These are phyloP conservation scores for Cardamine resedifolia DNA, from an alignment of 345 rosid genomes.

Conservation along the genomic window DNA sequence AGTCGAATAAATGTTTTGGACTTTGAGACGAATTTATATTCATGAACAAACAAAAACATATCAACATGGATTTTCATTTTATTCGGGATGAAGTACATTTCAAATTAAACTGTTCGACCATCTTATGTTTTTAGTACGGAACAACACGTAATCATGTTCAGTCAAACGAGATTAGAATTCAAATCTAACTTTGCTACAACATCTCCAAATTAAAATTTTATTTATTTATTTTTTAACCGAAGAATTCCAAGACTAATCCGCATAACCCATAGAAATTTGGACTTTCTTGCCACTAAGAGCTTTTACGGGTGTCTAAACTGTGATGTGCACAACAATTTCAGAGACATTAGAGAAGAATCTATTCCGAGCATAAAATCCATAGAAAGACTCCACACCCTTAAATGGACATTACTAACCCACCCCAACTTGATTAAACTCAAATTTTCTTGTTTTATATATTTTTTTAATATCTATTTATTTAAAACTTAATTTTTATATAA, in stretches of 20 bases:
- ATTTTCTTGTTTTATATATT: too few species aligned
- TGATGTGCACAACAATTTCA: too few species aligned
- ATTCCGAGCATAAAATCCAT: not conserved
- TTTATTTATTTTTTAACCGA: not conserved
- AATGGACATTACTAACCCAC: not conserved
- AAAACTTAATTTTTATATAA: too few species aligned
- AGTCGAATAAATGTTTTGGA: not conserved
- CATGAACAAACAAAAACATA: not conserved
- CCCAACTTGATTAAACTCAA: not conserved
- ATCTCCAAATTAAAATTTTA: too few species aligned
- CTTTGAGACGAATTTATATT: not conserved
- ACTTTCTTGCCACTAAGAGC: not conserved
- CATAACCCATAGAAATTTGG: not conserved
- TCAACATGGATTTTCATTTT: not conserved
- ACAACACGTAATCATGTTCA: not conserved
- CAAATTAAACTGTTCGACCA: not conserved
- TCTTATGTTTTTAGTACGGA: not conserved
- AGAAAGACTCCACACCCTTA: not conserved
- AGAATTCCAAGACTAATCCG: not conserved
- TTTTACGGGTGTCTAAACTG: too few species aligned
- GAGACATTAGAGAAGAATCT: not conserved
- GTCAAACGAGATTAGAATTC: not conserved
- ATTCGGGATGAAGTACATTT: not conserved
- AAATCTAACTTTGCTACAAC: too few species aligned
- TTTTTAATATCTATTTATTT: too few species aligned